These are phyloP conservation scores for Metschnikowia cubensis DNA, from an alignment of 805 yeast genomes.

Conservation along the genomic window DNA sequence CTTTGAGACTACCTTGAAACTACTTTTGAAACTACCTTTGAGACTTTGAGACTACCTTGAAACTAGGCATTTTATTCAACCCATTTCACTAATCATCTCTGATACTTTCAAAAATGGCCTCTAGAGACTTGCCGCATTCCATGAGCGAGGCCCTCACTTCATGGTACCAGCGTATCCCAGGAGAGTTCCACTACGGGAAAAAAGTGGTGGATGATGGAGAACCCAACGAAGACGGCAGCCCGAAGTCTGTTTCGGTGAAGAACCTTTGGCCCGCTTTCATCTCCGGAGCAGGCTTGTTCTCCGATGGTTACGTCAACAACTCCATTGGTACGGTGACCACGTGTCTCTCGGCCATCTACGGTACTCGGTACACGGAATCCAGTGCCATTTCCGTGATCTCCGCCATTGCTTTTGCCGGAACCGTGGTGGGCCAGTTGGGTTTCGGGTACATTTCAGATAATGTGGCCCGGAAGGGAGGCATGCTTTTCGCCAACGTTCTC, in stretches of 20 bases:
- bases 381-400: constrained; percentile 75
- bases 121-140: constrained; percentile 19
- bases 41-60: no score
- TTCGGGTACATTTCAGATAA: constrained; percentile 83
- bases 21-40: no score
- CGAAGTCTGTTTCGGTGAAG: constrained; percentile 19
- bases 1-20: no score
- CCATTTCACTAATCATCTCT: no score
- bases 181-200: constrained; percentile 8
- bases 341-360: constrained; percentile 64
- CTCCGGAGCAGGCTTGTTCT: constrained; percentile 89
- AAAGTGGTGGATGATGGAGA: constrained; percentile 10
- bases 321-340: constrained; percentile 75
- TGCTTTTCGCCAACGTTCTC: constrained; percentile 73
- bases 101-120: constrained; percentile 11
- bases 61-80: no score
- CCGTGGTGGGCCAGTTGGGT: constrained; percentile 76
- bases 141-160: constrained; percentile 12
- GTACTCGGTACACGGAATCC: constrained; percentile 55
- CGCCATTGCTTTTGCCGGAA: constrained; percentile 88
- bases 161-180: constrained; percentile 14
- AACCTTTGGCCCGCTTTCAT: constrained; percentile 29
- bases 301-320: constrained; percentile 91
- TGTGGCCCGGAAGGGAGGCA: constrained; percentile 75
- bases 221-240: constrained; percentile 13